Base-by-base conservation (phyloP, 2,329 filamentous ascomycete species). In the Bipolaris oryzae region DNA sequence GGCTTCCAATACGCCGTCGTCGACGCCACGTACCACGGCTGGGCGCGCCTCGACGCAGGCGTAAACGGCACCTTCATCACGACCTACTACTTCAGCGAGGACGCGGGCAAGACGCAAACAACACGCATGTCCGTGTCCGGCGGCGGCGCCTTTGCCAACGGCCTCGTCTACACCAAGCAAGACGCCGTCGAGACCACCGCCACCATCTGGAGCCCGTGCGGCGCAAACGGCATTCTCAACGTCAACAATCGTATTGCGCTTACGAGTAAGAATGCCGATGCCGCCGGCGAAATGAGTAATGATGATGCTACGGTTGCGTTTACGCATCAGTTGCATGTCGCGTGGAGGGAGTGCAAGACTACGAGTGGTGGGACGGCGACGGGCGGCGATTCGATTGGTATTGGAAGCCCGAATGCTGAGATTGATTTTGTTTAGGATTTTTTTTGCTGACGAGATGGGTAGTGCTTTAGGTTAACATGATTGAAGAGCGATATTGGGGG, bases 101-200 rank as follows among this genome's bases (percentile, higher is more conserved):
- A 73, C 54, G 70, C 71, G 6, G 59, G 55, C 25, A 71, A 63
- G 56, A 73, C 71, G 51, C 61, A 63, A 53, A 65, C 60, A 10
- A 74, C 70, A 45, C 63, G 66, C 37, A 70, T 68, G 61, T 55
- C 57, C 1, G 66, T 59, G n/a, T 49, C 33, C 0, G 71, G 71
- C 46, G 67, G 80, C 68, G 74, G 70, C 13, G 76, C 76, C 18
- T 79, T 80, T 31, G 66, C 62, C 46, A 67, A 70, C 38, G 75
- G 68, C 49, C 64, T 71, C 33, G 71, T 82, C 69, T 83, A 82
- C 73, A 72, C 73, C 60, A 78, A 80, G 71, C 76, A 76, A 45
- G 81, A 83, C 66, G 66, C 67, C 11, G 57, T 74, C 42, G 72
- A 74, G 64, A 73, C 72, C 13, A 73, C 71, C 0, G 69, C 71